phyloP scores from a whole-genome alignment of 1,284 basidiomycete genomes.

The Austroboletus niveus region DNA sequence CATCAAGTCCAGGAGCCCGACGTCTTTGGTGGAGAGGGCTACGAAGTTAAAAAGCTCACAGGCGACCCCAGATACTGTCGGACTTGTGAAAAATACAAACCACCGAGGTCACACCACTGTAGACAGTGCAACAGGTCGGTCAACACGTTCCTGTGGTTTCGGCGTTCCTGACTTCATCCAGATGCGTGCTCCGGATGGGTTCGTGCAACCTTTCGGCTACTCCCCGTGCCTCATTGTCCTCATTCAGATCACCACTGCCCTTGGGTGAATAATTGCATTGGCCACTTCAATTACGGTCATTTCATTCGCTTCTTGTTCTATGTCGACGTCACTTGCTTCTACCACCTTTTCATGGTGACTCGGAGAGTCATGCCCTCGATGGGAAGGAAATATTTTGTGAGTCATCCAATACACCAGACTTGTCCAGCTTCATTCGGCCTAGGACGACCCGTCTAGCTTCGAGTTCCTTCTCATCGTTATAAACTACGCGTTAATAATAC shows the following conservation, averaged over 20 bases:
- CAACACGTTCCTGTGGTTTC: not conserved
- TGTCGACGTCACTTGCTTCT: slow-evolving; percentile 85
- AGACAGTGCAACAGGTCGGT: slow-evolving; percentile 75
- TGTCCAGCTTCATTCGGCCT: slow-evolving; percentile 7
- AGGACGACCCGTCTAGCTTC: slow-evolving; percentile 68
- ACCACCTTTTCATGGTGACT: slow-evolving; percentile 79
- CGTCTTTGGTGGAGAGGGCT: slow-evolving; percentile 61
- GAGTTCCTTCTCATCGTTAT: slow-evolving; percentile 85
- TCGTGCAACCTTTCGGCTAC: slow-evolving; percentile 16
- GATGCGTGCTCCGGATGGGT: slow-evolving; percentile 85
- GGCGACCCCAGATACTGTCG: slow-evolving; percentile 81
- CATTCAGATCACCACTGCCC: slow-evolving; percentile 84
- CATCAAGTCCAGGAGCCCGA: slow-evolving; percentile 63
- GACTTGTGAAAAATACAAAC: slow-evolving; percentile 72
- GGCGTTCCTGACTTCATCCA: slow-evolving; percentile 31
- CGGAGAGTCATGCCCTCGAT: slow-evolving; percentile 56
- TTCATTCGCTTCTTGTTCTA: slow-evolving; percentile 92
- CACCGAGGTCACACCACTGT: slow-evolving; percentile 86
- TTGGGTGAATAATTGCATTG: slow-evolving; percentile 90
- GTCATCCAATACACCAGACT: slow-evolving; percentile 13
- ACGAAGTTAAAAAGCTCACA: slow-evolving; percentile 85
- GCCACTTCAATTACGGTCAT: slow-evolving; percentile 85
- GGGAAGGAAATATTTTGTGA: slow-evolving; percentile 52
- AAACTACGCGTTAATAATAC: slow-evolving; percentile 85
- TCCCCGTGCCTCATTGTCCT: slow-evolving; percentile 3